phyloP scores from a whole-genome alignment of 2,329 filamentous ascomycete species.

The Trichophyton rubrum region DNA sequence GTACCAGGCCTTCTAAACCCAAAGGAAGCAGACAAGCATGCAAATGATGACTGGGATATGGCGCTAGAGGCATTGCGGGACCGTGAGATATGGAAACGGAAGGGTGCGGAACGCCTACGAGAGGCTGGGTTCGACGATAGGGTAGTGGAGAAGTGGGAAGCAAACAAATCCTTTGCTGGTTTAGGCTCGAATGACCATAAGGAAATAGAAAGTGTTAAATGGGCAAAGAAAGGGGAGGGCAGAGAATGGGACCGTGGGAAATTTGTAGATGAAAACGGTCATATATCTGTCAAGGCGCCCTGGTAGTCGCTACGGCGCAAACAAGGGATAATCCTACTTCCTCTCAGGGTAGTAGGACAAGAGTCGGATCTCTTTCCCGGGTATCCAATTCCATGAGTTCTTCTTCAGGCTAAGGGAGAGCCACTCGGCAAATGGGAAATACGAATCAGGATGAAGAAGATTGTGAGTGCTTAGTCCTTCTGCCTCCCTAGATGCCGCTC shows the following conservation, averaged over 20 bases:
- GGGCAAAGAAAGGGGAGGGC: conserved; percentile 57
- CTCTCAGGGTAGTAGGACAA: neutral
- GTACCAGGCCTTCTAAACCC: conserved; percentile 30
- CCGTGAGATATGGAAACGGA: conserved; percentile 62
- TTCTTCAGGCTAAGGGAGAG: neutral
- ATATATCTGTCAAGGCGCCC: conserved; percentile 38
- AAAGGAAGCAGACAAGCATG: conserved; percentile 9
- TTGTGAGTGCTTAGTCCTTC: neutral
- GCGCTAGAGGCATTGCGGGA: conserved; percentile 67
- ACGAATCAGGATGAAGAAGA: neutral
- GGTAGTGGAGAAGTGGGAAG: conserved; percentile 61
- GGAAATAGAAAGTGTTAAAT: conserved; percentile 57
- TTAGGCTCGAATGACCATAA: conserved; percentile 22
- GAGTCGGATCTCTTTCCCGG: neutral
- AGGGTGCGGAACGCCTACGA: conserved; percentile 62
- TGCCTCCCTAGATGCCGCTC: neutral
- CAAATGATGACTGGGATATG: conserved; percentile 61
- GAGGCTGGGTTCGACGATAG: conserved; percentile 67
- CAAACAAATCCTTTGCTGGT: conserved; percentile 44
- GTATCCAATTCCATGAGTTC: neutral
- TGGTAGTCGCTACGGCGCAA: conserved; percentile 27
- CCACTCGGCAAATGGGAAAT: neutral
- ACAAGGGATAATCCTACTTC: neutral
- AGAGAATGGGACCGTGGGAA: conserved; percentile 58
- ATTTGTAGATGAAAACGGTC: conserved; percentile 43